phyloP scores from a whole-genome alignment of 768 basidiomycete species.

The Tylopilus cervinicoccineus region DNA sequence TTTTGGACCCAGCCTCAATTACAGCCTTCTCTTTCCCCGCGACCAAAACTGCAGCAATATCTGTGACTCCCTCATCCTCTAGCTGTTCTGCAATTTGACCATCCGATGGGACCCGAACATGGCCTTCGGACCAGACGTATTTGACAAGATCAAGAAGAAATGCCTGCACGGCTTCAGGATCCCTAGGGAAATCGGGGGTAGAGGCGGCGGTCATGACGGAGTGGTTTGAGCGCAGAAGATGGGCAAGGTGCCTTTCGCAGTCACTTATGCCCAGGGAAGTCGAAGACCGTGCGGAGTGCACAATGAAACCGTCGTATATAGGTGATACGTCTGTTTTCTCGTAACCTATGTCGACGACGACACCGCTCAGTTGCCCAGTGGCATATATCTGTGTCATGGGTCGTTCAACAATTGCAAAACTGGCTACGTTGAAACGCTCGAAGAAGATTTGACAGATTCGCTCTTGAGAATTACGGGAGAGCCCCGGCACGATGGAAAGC shows the following conservation, averaged over 20 bases:
- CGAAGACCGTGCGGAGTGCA: constrained; percentile 50
- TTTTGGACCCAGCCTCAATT: constrained; percentile 82
- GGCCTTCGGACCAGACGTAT: constrained; percentile 58
- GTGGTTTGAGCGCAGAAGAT: constrained; percentile 66
- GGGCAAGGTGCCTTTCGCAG: constrained; percentile 73
- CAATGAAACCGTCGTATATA: constrained; percentile 67
- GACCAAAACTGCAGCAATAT: constrained; percentile 86
- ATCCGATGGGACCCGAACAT: constrained; percentile 69
- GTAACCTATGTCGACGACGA: constrained; percentile 80
- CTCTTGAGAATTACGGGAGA: constrained; percentile 67
- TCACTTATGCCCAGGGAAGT: constrained; percentile 64
- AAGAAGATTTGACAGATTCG: constrained; percentile 82
- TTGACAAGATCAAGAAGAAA: constrained; percentile 62
- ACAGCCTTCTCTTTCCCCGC: constrained; percentile 90
- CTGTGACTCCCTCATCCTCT: constrained; percentile 84
- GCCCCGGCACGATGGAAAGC: constrained; percentile 61
- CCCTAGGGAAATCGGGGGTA: constrained; percentile 45
- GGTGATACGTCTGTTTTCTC: constrained; percentile 75
- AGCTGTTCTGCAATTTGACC: constrained; percentile 58
- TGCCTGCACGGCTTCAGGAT: constrained; percentile 43
- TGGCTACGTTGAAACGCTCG: constrained; percentile 88
- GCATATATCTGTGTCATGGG: constrained; percentile 84
- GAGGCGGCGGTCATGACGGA: constrained; percentile 56
- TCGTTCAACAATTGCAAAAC: constrained; percentile 75
- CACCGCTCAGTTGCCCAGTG: constrained; percentile 61